Base-by-base conservation (phyloP, 306 rosid genomes). In the Fragaria ananassa region DNA sequence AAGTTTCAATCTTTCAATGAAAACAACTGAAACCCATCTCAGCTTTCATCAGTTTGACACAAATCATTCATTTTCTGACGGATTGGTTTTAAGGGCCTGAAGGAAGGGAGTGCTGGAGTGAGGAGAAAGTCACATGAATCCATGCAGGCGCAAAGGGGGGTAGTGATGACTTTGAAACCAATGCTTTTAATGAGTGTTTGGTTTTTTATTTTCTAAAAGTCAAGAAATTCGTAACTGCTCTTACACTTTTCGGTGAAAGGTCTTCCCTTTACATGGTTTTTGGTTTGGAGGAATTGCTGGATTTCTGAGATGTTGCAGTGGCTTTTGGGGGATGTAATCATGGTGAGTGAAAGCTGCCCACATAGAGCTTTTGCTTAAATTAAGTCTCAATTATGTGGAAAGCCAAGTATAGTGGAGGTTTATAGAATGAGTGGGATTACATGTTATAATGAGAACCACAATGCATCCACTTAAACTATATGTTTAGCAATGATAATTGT, bases 201-300 rank as follows among this genome's bases (percentile, higher is more conserved):
- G 41, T 62, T 63, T 63, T 86, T 65, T 37, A 1, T 8, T 8
- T 42, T 42, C 45, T 18, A 65, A 87, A 91, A 87, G 98, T 89
- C 97, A 87, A 92, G 86, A 71, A 76, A 82, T 81, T 51, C 74
- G 75, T 68, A 83, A 85, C 85, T 83, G 83, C 80, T 81, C 21
- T 75, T 73, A 80, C 86, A 89, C 98, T 92, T 92, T 96, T 91
- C 97, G 97, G 99, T 96, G 96, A 89, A 91, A 89, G 91, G 82
- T 79, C 54, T 76, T 57, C 46, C 56, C 76, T 75, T 57, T 83
- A 74, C 72, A 68, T 53, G 62, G 76, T 78, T 79, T 83, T 81
- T 86, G 68, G 35, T 79, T 70, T 64, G 72, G 81, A 86, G 35
- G 44, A 81, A 75, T 85, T 83, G 93, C 87, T 84, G 92, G 89